These are phyloP conservation scores for Umbelopsis ramanniana DNA, from an alignment of 192 early-diverging fungal genomes.

Conservation along the genomic window DNA sequence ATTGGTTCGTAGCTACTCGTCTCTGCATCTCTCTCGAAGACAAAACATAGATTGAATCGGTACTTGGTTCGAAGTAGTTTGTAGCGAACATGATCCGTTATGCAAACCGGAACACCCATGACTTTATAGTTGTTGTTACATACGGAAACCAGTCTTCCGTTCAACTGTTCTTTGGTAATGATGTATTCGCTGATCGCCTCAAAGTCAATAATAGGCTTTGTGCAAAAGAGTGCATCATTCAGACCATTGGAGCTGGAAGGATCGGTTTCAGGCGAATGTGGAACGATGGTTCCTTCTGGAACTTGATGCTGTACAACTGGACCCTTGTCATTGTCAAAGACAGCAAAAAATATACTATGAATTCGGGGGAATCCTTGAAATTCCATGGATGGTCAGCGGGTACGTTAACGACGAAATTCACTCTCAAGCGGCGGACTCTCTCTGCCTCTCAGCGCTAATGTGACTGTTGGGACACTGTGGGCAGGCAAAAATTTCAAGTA, in stretches of 20 bases:
- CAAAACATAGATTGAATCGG: slow-evolving; percentile 94
- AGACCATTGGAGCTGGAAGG: background rate
- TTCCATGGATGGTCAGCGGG: slow-evolving; percentile 31
- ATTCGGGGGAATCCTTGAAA: slow-evolving; percentile 72
- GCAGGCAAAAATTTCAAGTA: no score
- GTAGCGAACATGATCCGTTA: slow-evolving; percentile 58
- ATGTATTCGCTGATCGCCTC: slow-evolving; percentile 81
- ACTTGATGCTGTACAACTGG: slow-evolving; percentile 78
- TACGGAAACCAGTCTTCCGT: slow-evolving; percentile 75
- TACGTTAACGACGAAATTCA: no score
- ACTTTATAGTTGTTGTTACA: slow-evolving; percentile 72
- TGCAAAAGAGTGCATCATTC: slow-evolving; percentile 30
- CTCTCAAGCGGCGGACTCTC: background rate
- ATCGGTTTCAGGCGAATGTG: slow-evolving; percentile 19
- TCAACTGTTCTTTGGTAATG: slow-evolving; percentile 82
- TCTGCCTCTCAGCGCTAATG: background rate
- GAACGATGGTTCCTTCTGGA: slow-evolving; percentile 71
- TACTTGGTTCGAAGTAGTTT: slow-evolving; percentile 81
- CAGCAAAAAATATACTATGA: slow-evolving; percentile 78
- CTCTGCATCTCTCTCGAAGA: slow-evolving; percentile 85
- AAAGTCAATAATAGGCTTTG: slow-evolving; percentile 68
- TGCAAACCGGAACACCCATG: slow-evolving; percentile 74
- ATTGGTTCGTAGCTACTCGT: slow-evolving; percentile 86
- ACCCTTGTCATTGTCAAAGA: slow-evolving; percentile 79
- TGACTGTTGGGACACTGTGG: background rate